Evolutionary conservation across 2,329 filamentous ascomycete species (phyloP).

Genomic region (Plenodomus biglobosus): DNA sequence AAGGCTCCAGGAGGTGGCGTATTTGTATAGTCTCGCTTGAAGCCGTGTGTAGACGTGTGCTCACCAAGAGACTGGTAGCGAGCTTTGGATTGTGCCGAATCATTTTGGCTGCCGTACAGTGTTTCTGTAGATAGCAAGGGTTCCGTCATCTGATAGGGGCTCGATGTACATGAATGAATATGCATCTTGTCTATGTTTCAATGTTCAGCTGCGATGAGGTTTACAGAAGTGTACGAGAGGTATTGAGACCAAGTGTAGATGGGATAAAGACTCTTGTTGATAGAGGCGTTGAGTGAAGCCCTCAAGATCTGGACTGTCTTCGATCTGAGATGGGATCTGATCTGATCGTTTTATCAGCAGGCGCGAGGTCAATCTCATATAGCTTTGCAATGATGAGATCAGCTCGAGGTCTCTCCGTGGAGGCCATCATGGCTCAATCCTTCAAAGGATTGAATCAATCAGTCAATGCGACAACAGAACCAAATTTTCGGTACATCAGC

Average conservation of each 20-base stretch:
- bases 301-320: background rate
- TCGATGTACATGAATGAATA: background rate
- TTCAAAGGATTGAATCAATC: constrained; percentile 14
- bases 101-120: constrained; percentile 1
- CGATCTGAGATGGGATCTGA: background rate
- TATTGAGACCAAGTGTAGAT: background rate
- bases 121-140: constrained; percentile 3
- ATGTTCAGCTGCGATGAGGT: background rate
- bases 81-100: constrained; percentile 2
- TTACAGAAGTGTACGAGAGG: background rate
- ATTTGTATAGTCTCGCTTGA: constrained; percentile 1
- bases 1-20: constrained; percentile 6
- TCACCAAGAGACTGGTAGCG: constrained; percentile 10
- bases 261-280: background rate
- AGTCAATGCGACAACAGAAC: constrained; percentile 12
- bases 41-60: constrained; percentile 2
- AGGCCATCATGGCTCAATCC: constrained; percentile 1
- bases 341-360: constrained; percentile 1
- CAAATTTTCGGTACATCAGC: constrained; percentile 20
- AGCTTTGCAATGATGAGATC: constrained; percentile 6
- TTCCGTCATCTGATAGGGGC: constrained; percentile 10
- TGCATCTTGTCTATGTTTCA: background rate
- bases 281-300: background rate
- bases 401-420: constrained; percentile 6
- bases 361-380: constrained; percentile 9